Evolutionary conservation across 2,329 filamentous ascomycete species (phyloP).

Genomic region (Elsinoe perseae): DNA sequence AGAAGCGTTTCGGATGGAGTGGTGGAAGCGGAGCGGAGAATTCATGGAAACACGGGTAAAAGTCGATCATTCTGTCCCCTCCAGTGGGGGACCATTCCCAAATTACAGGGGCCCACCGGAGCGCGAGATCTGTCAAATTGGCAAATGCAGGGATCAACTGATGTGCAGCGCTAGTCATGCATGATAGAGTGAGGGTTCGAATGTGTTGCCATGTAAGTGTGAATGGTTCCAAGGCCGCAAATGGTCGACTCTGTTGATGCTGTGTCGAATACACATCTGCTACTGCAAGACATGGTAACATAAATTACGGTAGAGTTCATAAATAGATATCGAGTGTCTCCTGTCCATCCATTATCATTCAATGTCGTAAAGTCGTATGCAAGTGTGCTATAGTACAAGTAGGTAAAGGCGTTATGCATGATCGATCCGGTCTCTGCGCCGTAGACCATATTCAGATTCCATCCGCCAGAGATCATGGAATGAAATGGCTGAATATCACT

Average conservation of each 20-base stretch:
- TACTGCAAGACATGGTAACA: too few relatives aligned
- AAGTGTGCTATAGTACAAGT: not conserved
- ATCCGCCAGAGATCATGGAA: not conserved
- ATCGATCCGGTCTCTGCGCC: not conserved
- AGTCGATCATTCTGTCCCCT: not conserved
- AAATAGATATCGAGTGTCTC: not conserved
- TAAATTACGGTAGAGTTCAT: not conserved
- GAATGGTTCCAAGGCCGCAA: not conserved
- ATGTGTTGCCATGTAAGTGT: not conserved
- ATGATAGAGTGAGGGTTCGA: conserved; percentile 1
- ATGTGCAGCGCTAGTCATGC: conserved; percentile 9
- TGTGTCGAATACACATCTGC: not conserved
- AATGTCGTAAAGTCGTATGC: not conserved
- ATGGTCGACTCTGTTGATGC: not conserved
- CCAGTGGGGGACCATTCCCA: not conserved
- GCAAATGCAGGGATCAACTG: not conserved
- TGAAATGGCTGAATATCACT: not conserved
- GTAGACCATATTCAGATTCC: too few relatives aligned
- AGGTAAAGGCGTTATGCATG: not conserved
- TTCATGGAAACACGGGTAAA: not conserved
- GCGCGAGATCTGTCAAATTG: not conserved
- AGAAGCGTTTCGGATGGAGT: conserved; percentile 9
- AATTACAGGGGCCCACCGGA: conserved; percentile 3
- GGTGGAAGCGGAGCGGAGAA: conserved; percentile 7
- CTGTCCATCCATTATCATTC: not conserved